Evolutionary conservation across 305 asterid species (phyloP).

Genomic region (Fraxinus albicans): DNA sequence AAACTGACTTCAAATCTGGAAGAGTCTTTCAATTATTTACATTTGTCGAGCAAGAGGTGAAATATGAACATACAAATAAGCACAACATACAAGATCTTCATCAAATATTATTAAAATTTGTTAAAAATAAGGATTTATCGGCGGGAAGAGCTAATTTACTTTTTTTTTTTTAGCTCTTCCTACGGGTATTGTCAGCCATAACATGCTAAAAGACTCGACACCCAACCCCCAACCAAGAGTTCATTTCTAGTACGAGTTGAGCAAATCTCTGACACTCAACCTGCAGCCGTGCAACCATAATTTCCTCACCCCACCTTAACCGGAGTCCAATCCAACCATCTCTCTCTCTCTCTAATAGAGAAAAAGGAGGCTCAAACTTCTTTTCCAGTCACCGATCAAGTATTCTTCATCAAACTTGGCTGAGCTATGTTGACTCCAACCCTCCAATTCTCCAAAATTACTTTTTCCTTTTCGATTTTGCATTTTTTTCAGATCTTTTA

Average conservation of each 20-base stretch:
- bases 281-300: slow-evolving; percentile 11
- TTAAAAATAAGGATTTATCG: too few relatives aligned
- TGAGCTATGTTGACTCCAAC: slow-evolving; percentile 31
- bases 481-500: slow-evolving; percentile 35
- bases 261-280: background rate
- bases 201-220: background rate
- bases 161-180: too few relatives aligned
- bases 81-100: too few relatives aligned
- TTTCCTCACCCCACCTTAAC: background rate
- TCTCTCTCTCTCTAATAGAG: slow-evolving; percentile 22
- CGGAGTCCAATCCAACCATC: background rate
- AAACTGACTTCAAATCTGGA: too few relatives aligned
- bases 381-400: slow-evolving; percentile 27
- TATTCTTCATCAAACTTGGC: slow-evolving; percentile 24
- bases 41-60: too few relatives aligned
- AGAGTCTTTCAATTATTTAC: too few relatives aligned
- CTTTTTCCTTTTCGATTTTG: slow-evolving; percentile 14
- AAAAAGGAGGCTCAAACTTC: slow-evolving; percentile 16
- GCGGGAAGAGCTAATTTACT: too few relatives aligned
- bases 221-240: background rate
- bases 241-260: slow-evolving; percentile 12
- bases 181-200: too few relatives aligned
- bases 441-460: slow-evolving; percentile 11
- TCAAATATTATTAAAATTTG: too few relatives aligned
- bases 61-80: too few relatives aligned